Base-by-base conservation (phyloP, 257 asterid genomes). In the Nicotiana sylvestris region DNA sequence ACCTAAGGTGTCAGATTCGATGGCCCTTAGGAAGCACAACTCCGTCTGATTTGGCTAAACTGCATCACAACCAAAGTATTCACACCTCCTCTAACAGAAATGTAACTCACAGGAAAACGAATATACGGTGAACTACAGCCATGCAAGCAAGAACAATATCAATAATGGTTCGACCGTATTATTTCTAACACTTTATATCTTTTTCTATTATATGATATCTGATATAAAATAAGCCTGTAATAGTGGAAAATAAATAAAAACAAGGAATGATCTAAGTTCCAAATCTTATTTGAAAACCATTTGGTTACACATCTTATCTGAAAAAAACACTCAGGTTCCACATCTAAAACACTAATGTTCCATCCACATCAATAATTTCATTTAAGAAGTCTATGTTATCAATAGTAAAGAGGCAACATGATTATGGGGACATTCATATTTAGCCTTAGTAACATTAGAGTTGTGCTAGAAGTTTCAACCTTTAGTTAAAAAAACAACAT, bases 1-100 rank as follows among this genome's bases (percentile, higher is more conserved):
- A 80, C 51, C 46, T 15, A 46, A 80, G 83, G 51, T 62, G 39
- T 30, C 70, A 51, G 25, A 39, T 12, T 39, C 55, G 29, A 76
- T 67, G 60, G 84, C 65, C 74, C 86, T 65, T 65, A 76, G 57
- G 90, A 89, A 84, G 91, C 91, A 89, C 89, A 89, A 39, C 82
- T 30, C 33, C 81, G 83, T 91, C 91, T 86, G 91, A 83, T 89
- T 91, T 88, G 92, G 92, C 89, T 89, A 89, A 91, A 66, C 49
- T 27, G 66, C 92, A 89, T 91, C 91, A 88, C 81, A 29, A 78
- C 90, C 91, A 87, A 92, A 82, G 87, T 82, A 35, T 17, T 2
- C 76, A 35, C 18, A 15, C 46, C 29, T 67, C 53, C 29, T 8
- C 53, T 67, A 33, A 37, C 30, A 37, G 32, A 13, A 35, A 66